Base-by-base conservation (phyloP, 495 filamentous ascomycete species). In the Tuber umbilicatum region DNA sequence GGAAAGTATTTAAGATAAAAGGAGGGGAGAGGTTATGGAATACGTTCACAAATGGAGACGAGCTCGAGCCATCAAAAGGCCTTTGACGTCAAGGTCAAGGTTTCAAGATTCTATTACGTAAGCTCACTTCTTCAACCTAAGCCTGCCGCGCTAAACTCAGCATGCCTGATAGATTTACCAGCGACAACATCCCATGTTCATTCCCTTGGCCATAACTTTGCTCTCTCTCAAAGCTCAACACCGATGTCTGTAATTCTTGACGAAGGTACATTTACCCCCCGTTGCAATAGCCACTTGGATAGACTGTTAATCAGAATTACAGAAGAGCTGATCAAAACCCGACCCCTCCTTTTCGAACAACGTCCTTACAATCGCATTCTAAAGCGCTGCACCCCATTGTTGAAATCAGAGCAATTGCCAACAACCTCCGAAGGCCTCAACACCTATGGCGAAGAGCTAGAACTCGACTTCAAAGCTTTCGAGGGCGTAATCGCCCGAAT, bases 351-450 rank as follows among this genome's bases (percentile, higher is more conserved):
- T 78, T 91, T 97, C 78, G 95, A 99, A 87, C 91, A 96, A 81
- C 93, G 93, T 71, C 93, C 93, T 4, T 97, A 94, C 88, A 92
- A 92, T 83, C 92, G 94, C 70, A 89, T 99, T 71, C 90, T 91
- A 16, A 93, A 93, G 84, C 90, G 92, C 64, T 88, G 97, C 17
- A 85, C 91, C 39, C 86, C 88, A 42, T 86, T 92, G 50, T 69
- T 72, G 7, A 69, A 27, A 38, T 78, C 78, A 40, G 77, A 72
- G 7, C 86, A 90, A 70, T 88, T 89, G 3, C 85, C 83, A 88
- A 27, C 84, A 85, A 71, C 84, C 85, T 14, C 86, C 86, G 45
- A 84, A 85, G 42, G 91, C 3, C 90, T 91, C 38, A 91, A 96
- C 77, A 83, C 84, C 84, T 81, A 84, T 82, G 79, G 86, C 84